These are phyloP conservation scores for Alternaria alternata DNA, from an alignment of 2,329 filamentous ascomycete genomes.

Conservation along the genomic window DNA sequence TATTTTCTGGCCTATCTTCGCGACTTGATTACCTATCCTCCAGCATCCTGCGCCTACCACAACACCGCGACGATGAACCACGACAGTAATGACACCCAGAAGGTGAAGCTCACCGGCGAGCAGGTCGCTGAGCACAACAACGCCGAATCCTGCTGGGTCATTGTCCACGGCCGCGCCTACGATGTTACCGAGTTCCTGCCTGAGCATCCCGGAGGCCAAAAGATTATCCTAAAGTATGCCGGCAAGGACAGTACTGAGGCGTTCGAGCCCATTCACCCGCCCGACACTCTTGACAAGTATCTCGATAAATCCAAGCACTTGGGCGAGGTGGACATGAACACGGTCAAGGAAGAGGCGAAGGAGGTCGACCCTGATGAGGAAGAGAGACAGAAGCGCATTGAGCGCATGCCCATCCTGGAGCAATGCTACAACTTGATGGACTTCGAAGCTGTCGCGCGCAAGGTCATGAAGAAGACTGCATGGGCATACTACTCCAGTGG, in stretches of 20 bases:
- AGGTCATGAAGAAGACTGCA: conserved; percentile 93
- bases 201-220: conserved; percentile 72
- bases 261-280: conserved; percentile 63
- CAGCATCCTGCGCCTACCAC: conserved; percentile 6
- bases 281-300: conserved; percentile 55
- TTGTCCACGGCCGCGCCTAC: conserved; percentile 72
- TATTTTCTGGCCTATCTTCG: conserved; percentile 15
- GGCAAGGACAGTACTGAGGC: conserved; percentile 54
- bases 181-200: conserved; percentile 72
- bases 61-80: conserved; percentile 52
- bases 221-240: conserved; percentile 91
- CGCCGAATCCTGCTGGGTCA: conserved; percentile 79
- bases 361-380: conserved; percentile 68
- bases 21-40: conserved; percentile 8
- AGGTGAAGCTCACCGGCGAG: conserved; percentile 55
- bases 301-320: conserved; percentile 55
- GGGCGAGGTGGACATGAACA: conserved; percentile 50
- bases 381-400: conserved; percentile 72
- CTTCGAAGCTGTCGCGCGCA: conserved; percentile 90
- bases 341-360: conserved; percentile 46
- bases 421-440: conserved; percentile 66
- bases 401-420: conserved; percentile 56
- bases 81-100: conserved; percentile 53
- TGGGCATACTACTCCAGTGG: conserved; percentile 99
- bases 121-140: conserved; percentile 76